Percentiles rank a stretch among this genome's conserved stretches.
phyloP scores from a whole-genome alignment of 176 grass and related monocot species.

The Hsuehochloa calcarea region DNA sequence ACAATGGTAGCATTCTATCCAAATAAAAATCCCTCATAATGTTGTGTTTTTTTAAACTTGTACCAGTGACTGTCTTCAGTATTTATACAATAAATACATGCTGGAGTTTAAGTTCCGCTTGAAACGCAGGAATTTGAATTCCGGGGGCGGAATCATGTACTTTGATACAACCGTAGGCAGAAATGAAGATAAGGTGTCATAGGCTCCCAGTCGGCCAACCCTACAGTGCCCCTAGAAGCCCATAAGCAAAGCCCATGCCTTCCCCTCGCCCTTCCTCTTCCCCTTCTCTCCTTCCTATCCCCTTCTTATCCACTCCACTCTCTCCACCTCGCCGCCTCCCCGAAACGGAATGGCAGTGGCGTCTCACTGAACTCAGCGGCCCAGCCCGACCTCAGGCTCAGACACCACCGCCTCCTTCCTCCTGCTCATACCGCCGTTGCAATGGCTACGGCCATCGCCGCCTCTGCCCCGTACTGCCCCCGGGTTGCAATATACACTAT shows the following conservation, averaged over 20 bases:
- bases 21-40: not conserved
- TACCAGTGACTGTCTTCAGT: not conserved
- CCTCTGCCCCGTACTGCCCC: slow-evolving; percentile 43
- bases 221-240: not conserved
- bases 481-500: not conserved
- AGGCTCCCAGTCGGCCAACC: not conserved
- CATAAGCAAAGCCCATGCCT: slow-evolving; percentile 10
- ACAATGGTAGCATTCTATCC: not conserved
- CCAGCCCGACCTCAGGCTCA: not conserved
- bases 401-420: not conserved
- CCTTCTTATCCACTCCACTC: slow-evolving; percentile 18
- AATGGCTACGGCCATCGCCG: slow-evolving; percentile 59
- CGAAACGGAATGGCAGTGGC: slow-evolving; percentile 35
- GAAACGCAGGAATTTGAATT: no score
- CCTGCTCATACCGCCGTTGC: not conserved
- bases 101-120: no score
- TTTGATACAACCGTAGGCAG: not conserved
- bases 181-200: not conserved
- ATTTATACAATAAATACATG: not conserved
- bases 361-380: slow-evolving; percentile 3
- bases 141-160: no score
- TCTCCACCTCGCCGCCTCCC: not conserved
- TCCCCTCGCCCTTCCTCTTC: not conserved
- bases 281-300: not conserved
- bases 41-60: not conserved